Conservation (phyloP, 805 yeast species). For the Candida schatavii region DNA sequence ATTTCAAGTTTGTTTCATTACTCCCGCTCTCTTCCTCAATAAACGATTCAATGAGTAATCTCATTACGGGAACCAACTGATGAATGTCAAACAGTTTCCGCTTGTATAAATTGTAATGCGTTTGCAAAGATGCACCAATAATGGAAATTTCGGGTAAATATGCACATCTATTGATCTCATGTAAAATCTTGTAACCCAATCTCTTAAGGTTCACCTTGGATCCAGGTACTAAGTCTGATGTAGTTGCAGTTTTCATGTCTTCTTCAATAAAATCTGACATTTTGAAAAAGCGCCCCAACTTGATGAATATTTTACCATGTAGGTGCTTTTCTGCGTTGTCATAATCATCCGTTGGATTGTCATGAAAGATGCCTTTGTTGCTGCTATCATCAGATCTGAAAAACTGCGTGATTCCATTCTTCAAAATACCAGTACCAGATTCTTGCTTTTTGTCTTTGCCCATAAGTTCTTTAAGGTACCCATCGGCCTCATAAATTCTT, state of each 20-base stretch:
- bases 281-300: conserved; percentile 31
- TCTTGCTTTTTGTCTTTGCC: conserved; percentile 59
- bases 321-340: conserved; percentile 27
- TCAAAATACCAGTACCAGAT: conserved; percentile 37
- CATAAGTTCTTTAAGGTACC: conserved; percentile 53
- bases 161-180: conserved; percentile 49
- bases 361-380: neutral
- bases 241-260: conserved; percentile 6
- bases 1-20: conserved; percentile 20
- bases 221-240: conserved; percentile 8
- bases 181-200: conserved; percentile 52
- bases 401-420: conserved; percentile 34
- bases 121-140: conserved; percentile 45
- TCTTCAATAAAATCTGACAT: conserved; percentile 25
- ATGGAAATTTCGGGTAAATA: conserved; percentile 54
- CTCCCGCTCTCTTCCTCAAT: conserved; percentile 13
- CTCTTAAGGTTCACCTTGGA: conserved; percentile 37
- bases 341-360: conserved; percentile 20
- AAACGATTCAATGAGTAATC: conserved; percentile 20
- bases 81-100: conserved; percentile 15
- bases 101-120: conserved; percentile 24
- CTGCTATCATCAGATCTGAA: conserved; percentile 11
- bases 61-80: conserved; percentile 29
- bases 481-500: conserved; percentile 53
- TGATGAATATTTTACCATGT: conserved; percentile 36